These are phyloP conservation scores for Periconia sp. DNA, from an alignment of 2,329 filamentous ascomycete genomes.

Conservation along the genomic window DNA sequence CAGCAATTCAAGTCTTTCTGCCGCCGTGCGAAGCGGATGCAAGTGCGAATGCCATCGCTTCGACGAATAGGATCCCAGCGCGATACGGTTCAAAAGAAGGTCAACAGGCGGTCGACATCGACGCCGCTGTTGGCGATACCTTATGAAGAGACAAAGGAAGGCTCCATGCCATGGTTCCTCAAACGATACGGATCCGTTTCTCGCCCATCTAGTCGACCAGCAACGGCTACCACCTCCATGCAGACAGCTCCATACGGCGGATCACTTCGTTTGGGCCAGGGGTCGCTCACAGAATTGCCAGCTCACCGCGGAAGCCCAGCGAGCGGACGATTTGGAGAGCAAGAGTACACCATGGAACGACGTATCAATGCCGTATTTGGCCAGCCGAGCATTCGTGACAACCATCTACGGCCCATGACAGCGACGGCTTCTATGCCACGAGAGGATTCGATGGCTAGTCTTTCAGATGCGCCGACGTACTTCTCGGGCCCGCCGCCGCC, in stretches of 20 bases:
- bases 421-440: slow-evolving; percentile 19
- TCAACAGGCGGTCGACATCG: slow-evolving; percentile 31
- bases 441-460: slow-evolving; percentile 37
- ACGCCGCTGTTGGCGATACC: slow-evolving; percentile 28
- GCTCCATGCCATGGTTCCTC: slow-evolving; percentile 9
- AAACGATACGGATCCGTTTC: slow-evolving; percentile 17
- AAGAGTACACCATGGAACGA: slow-evolving; percentile 23
- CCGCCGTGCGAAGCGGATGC: slow-evolving; percentile 34
- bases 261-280: slow-evolving; percentile 5
- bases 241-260: background rate
- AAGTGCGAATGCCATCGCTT: slow-evolving; percentile 37
- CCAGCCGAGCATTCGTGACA: slow-evolving; percentile 3
- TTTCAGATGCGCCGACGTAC: slow-evolving; percentile 41
- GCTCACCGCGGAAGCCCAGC: slow-evolving; percentile 15
- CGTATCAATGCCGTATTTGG: slow-evolving; percentile 20
- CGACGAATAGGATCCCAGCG: slow-evolving; percentile 25
- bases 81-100: slow-evolving; percentile 14
- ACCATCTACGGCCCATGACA: slow-evolving; percentile 17
- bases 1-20: slow-evolving; percentile 32
- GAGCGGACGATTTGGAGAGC: slow-evolving; percentile 17
- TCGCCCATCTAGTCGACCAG: slow-evolving; percentile 8
- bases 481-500: slow-evolving; percentile 38
- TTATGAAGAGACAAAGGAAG: slow-evolving; percentile 17
- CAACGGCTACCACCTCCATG: slow-evolving; percentile 9
- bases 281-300: slow-evolving; percentile 6